phyloP scores from a whole-genome alignment of 768 basidiomycete species.

The Atractiella rhizophila region DNA sequence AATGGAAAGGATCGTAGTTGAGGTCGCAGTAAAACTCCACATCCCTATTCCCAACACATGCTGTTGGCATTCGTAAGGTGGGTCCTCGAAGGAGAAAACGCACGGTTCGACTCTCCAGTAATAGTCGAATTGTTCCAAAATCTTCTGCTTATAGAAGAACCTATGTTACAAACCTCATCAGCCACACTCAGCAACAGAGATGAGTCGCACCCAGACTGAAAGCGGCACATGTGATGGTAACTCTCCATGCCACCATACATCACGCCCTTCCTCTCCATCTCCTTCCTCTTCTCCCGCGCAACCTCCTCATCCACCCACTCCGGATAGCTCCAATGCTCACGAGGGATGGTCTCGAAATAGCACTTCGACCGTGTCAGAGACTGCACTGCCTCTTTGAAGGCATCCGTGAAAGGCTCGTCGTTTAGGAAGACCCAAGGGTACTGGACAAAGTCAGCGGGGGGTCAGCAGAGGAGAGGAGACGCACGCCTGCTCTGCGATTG shows the following conservation, averaged over 20 bases:
- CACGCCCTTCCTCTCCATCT: constrained; percentile 37
- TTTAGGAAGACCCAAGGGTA: constrained; percentile 74
- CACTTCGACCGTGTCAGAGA: constrained; percentile 12
- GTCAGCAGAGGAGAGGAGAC: not conserved
- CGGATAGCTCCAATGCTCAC: constrained; percentile 50
- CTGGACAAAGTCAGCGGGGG: constrained; percentile 19
- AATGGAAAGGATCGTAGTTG: constrained; percentile 22
- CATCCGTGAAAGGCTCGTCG: constrained; percentile 46
- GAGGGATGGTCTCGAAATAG: constrained; percentile 30
- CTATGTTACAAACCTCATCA: constrained; percentile 26
- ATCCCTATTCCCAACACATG: not conserved
- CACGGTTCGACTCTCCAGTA: constrained; percentile 66
- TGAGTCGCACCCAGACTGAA: not conserved
- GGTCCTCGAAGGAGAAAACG: not conserved
- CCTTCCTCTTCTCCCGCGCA: constrained; percentile 32
- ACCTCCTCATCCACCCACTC: constrained; percentile 48
- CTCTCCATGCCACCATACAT: constrained; percentile 23
- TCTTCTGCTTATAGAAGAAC: constrained; percentile 64
- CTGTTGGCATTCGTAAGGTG: not conserved
- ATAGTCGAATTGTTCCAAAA: constrained; percentile 50
- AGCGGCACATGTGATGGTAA: constrained; percentile 13
- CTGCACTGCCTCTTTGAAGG: constrained; percentile 32
- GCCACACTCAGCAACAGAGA: not conserved
- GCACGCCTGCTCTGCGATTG: constrained; percentile 27
- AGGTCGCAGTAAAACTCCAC: constrained; percentile 45